Evolutionary conservation across 139 green algal species (phyloP).

Genomic region (Micractinium conductrix): DNA sequence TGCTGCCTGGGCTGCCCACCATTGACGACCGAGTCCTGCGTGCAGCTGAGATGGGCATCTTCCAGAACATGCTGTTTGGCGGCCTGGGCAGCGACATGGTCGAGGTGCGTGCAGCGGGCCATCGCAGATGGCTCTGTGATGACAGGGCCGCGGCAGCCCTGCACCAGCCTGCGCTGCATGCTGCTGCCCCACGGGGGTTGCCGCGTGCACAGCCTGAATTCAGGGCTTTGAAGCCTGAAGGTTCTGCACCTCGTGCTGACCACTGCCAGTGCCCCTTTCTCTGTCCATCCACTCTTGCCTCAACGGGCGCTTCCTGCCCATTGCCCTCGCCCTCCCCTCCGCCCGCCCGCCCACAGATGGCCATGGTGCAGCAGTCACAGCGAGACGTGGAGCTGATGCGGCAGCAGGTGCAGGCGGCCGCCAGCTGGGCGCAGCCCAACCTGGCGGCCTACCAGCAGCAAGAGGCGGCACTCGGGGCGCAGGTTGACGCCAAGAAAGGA

Average conservation of each 20-base stretch:
- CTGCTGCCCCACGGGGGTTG: not conserved
- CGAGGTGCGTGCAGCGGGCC: not conserved
- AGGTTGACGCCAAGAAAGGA: not conserved
- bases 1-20: slow-evolving; percentile 5
- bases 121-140: no score
- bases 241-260: no score
- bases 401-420: not conserved
- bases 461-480: not conserved
- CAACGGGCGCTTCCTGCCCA: no score
- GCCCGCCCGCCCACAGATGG: no score
- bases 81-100: not conserved
- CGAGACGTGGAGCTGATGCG: not conserved
- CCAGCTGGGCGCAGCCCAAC: slow-evolving; percentile 6
- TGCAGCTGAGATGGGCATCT: not conserved
- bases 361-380: not conserved
- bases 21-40: not conserved
- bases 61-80: slow-evolving; percentile 3
- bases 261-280: no score
- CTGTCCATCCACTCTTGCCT: no score
- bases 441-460: not conserved
- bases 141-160: not conserved
- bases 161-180: not conserved
- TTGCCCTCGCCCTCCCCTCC: no score
- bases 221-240: no score
- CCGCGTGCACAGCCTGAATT: not conserved